Evolutionary conservation across 192 early-diverging fungal genomes (phyloP).

Genomic region (Dissophora globulifera): DNA sequence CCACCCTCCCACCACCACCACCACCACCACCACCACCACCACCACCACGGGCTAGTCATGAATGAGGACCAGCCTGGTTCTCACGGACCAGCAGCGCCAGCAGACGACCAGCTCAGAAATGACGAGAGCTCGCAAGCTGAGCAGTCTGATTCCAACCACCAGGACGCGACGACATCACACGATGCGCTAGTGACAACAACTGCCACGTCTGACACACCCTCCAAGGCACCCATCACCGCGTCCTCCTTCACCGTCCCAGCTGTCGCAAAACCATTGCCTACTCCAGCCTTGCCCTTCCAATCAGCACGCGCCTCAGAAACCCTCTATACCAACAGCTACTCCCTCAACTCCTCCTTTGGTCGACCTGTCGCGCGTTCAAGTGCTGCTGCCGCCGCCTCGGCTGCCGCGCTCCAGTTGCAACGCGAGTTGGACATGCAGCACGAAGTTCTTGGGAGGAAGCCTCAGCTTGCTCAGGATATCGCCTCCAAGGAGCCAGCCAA

Average conservation of each 20-base stretch:
- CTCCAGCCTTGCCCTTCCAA: slow-evolving; percentile 43
- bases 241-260: slow-evolving; percentile 48
- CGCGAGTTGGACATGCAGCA: slow-evolving; percentile 44
- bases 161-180: not conserved
- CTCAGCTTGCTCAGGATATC: slow-evolving; percentile 48
- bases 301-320: slow-evolving; percentile 50
- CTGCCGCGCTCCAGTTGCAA: slow-evolving; percentile 38
- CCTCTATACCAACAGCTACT: slow-evolving; percentile 33
- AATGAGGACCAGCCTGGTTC: slow-evolving; percentile 21
- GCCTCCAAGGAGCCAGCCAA: slow-evolving; percentile 39
- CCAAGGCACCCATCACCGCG: slow-evolving; percentile 27
- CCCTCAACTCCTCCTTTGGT: slow-evolving; percentile 14
- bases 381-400: slow-evolving; percentile 43
- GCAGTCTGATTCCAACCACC: not conserved
- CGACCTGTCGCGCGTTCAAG: slow-evolving; percentile 29
- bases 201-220: not conserved
- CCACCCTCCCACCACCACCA: too few relatives aligned
- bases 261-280: slow-evolving; percentile 46
- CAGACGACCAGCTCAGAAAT: not conserved
- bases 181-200: not conserved
- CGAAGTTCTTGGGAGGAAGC: slow-evolving; percentile 48
- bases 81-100: not conserved
- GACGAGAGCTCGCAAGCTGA: too few relatives aligned
- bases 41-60: slow-evolving; percentile 21
- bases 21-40: too few relatives aligned